Evolutionary conservation across 2,329 filamentous ascomycete species (phyloP).

Genomic region (Microdochium trichocladiopsis): DNA sequence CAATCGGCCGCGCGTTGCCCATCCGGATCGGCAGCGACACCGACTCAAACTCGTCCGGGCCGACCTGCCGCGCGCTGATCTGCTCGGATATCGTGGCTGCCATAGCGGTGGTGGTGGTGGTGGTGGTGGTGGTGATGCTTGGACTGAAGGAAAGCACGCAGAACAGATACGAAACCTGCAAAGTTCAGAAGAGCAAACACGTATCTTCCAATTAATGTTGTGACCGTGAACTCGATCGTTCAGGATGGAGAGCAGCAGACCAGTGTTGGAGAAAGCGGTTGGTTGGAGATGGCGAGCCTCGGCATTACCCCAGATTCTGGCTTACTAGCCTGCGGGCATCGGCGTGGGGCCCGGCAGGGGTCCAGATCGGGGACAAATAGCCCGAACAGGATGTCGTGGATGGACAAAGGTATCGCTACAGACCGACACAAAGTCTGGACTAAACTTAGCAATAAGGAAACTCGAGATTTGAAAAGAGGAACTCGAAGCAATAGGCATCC

Average conservation of each 20-base stretch:
- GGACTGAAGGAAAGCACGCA: no score
- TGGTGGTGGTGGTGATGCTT: not conserved
- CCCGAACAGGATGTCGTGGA: no score
- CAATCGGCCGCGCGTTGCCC: constrained; percentile 8
- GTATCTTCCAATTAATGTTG: no score
- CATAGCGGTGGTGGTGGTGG: not conserved
- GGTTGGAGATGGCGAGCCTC: not conserved
- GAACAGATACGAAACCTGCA: no score
- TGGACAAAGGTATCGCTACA: no score
- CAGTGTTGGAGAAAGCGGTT: not conserved
- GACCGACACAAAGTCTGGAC: no score
- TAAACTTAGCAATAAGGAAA: no score
- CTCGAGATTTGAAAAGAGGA: no score
- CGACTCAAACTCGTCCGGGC: constrained; percentile 6
- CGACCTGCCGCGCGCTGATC: constrained; percentile 4
- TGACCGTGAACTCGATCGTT: no score
- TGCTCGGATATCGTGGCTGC: constrained; percentile 3
- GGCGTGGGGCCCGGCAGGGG: not conserved
- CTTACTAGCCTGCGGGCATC: not conserved
- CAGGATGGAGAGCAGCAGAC: not conserved
- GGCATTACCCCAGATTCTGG: not conserved
- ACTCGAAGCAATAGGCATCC: no score
- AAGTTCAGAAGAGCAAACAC: no score
- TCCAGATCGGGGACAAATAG: not conserved
- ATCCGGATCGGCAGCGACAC: constrained; percentile 3